Base-by-base conservation (phyloP, 2,329 filamentous ascomycete genomes). In the Epichloe uncinata region DNA sequence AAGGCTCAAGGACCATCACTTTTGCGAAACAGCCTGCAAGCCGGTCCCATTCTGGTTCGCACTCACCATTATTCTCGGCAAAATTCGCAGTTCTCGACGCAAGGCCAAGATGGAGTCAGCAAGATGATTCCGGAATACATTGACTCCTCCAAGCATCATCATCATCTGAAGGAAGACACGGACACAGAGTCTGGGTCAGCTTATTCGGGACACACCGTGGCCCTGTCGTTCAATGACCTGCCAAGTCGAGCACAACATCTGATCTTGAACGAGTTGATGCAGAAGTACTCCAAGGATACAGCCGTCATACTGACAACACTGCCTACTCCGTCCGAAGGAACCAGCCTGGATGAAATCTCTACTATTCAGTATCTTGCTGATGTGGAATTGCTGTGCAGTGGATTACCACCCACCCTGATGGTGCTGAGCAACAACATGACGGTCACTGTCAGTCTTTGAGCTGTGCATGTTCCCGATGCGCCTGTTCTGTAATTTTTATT, bases 381-480 rank as follows among this genome's bases (percentile, higher is more conserved):
- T 64, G 71, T 91, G 52, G 85, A 93, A 63, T 78, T 93, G 2
- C 67, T 95, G 51, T 91, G 85, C 63, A 78, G 84, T 58, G 84
- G 79, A 11, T 68, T 91, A 53, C 87, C 87, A 30, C 87, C 88
- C 1, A 79, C 81, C 43, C 64, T 94, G 58, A 69, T 95, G 63
- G 85, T 95, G 38, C 77, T 94, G 66, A 89, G 85, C 65, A 94
- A 94, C 66, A 88, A 82, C 60, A 89, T 94, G 84, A 94, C 87
- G 15, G 87, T 94, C 44, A 94, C 85, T 6, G 85, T 85, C 60
- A 85, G 82, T 62, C 66, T 87, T 53, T 87, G 37, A 59, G 11
- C n/a, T 7, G 22, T 33, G n/a, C 4, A 33, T 20, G 30, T 33
- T 26, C 5, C 13, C 26, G 26, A 30, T 30, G 26, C 8, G 26